Percentiles rank a stretch among this genome's conserved stretches.
phyloP scores from a whole-genome alignment of 2,329 filamentous ascomycete genomes.

The Colletotrichum navitas region DNA sequence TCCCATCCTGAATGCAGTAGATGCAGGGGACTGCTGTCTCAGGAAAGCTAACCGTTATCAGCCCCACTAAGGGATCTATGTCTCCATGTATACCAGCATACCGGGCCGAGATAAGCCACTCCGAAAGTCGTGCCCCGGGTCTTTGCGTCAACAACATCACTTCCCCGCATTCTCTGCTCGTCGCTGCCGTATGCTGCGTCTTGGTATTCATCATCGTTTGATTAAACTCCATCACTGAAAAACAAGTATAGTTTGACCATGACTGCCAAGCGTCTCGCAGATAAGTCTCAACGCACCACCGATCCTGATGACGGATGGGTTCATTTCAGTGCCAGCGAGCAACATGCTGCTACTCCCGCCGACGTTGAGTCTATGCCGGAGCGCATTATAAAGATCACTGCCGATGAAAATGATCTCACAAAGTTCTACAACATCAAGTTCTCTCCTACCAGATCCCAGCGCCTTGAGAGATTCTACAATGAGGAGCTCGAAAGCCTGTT shows the following conservation, averaged over 20 bases:
- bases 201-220: neutral
- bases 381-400: slow-evolving; percentile 57
- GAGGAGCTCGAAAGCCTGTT: slow-evolving; percentile 54
- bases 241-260: neutral
- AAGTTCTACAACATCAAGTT: slow-evolving; percentile 63
- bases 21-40: no score
- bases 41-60: slow-evolving; percentile 10
- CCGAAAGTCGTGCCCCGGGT: slow-evolving; percentile 9
- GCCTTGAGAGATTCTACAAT: slow-evolving; percentile 56
- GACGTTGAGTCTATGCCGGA: slow-evolving; percentile 53
- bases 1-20: no score
- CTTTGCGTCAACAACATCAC: slow-evolving; percentile 21
- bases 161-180: slow-evolving; percentile 20
- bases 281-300: neutral
- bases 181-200: neutral
- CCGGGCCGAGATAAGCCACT: slow-evolving; percentile 36
- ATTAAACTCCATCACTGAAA: neutral
- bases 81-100: slow-evolving; percentile 14
- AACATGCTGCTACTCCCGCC: neutral
- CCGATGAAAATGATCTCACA: slow-evolving; percentile 61
- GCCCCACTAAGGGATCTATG: slow-evolving; percentile 9
- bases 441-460: slow-evolving; percentile 55
- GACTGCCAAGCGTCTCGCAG: slow-evolving; percentile 1
- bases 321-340: slow-evolving; percentile 5
- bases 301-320: slow-evolving; percentile 24